Base-by-base conservation (phyloP, 306 rosid genomes). In the Ceratonia siliqua region DNA sequence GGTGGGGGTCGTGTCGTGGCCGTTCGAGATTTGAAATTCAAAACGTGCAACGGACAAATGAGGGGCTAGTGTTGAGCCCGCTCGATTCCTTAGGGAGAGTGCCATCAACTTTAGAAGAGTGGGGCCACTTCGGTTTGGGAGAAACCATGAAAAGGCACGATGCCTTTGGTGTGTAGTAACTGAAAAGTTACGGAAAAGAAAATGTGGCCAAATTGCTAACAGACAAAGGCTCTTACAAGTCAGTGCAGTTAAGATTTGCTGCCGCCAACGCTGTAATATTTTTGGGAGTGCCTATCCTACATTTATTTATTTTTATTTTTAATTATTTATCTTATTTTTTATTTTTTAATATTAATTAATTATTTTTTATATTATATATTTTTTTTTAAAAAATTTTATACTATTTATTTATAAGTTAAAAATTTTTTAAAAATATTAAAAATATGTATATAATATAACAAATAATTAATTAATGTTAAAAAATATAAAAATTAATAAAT, bases 1-100 rank as follows among this genome's bases (percentile, higher is more conserved):
- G 46, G 17, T 25, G 28, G 56, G 52, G 56, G n/a, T 50, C 43
- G 75, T 21, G 76, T 68, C 28, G 32, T 65, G 79, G 81, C 59
- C 49, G 66, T 54, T 36, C 41, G 52, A 58, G 75, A 65, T 84
- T 81, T 84, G 85, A 84, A 84, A 80, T 84, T 84, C 83, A 84
- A 84, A 80, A 32, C 1, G 0, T 5, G 42, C 43, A 69, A 41
- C 49, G 68, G 85, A 56, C 88, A 74, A 79, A 50, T 32, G 41
- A 62, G 57, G 53, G 22, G 32, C 8, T 15, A 27, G 30, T n/a
- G 18, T 17, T 25, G 38, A 67, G 72, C 55, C 61, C 75, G 83
- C 81, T 75, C 72, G 83, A 48, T 41, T 45, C 38, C 20, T 25
- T 15, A 58, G 58, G 27, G 4, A 20, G 1, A 20, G 25, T 50